Evolutionary conservation across 371 early-diverging fungal genomes (phyloP), one percentile per base, ranked within the genome.

Genomic region (Rozella allomycis): DNA sequence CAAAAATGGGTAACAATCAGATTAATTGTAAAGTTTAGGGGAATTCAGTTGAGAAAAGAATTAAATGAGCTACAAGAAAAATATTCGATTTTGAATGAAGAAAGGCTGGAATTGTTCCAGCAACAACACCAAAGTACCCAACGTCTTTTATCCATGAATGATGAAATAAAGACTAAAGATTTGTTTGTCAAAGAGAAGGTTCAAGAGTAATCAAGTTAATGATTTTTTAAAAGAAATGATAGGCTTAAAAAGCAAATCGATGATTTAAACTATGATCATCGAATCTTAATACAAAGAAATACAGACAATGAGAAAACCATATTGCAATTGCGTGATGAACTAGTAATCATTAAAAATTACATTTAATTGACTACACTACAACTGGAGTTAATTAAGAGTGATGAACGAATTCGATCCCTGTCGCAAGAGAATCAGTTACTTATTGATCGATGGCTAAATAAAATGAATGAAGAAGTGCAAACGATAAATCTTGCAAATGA

Each of bases 401-500:
- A 87, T 35, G 77, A 78, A 38, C 58, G 71, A 27, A 21, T 45
- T 14, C 59, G 63, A 20, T 61, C 60, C 25, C 49, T 93, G 23
- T 68, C 72, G 40, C 40, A 46, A 4, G 94, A 94, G 41, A 87
- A 94, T 43, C 61, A 52, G 3, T 70, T 78, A 29, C 50, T 94
- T 17, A 52, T 94, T 21, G 70, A 81, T 38, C 62, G 90, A 19
- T 86, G 84, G 85, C 69, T 94, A 20, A 57, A 67, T 35, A 76
- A 79, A 42, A 88, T 79, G 75, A 78, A 80, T 35, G 77, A 81
- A 40, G 83, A 86, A 44, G 88, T 81, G 0, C 73, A 78, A 18
- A 72, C 73, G 40, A 79, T 94, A 73, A 90, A 94, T 46, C 78
- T 78, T 22, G 84, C 76, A 2, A 90, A 83, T 30, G 65, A 70